Base-by-base conservation (phyloP, 495 filamentous ascomycete species). In the Tuber umbilicatum region DNA sequence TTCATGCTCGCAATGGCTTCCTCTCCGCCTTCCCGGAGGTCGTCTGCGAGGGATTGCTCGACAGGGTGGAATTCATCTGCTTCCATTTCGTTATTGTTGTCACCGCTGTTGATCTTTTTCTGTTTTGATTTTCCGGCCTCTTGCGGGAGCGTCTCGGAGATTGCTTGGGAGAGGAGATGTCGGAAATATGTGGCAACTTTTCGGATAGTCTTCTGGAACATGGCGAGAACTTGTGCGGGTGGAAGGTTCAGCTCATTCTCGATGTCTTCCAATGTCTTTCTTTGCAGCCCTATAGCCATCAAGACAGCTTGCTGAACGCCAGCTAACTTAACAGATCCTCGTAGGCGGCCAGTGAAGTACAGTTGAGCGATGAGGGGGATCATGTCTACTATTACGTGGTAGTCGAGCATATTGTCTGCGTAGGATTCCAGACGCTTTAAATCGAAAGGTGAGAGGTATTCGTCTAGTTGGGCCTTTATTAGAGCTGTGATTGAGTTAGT, bases 351-450 rank as follows among this genome's bases (percentile, higher is more conserved):
- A 12, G 87, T 88, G 84, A 99, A 97, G 86, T 93, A 95, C 55
- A 94, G 88, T 12, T 87, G 85, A 9, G 96, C 88, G 70, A 98
- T 88, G 9, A 85, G 86, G 2, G 96, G 96, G 75, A 98, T 86
- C 84, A 99, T 89, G 81, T 99, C 96, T 45, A 98, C 87, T 73
- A 99, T 95, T 78, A 97, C 94, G 83, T 97, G 96, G 85, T 97
- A 97, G 82, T 99, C 96, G 27, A 99, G 87, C 84, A 97, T 91
- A 82, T 97, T 97, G 84, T 95, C 96, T 17, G 95, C 92, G 81
- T 98, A 99, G 74, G 91, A 92, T 81, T 97, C 94, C 41, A 98
- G 86, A 42, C 96, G 90, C 84, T 97, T 97, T 75, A 97, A 88
- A 81, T 99, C 96, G 82, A 93, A 97, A 2, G 96, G 93, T 19